Evolutionary conservation across 2,329 filamentous ascomycete genomes (phyloP), one percentile per base, ranked within the genome.

Genomic region (Alternaria dauci): DNA sequence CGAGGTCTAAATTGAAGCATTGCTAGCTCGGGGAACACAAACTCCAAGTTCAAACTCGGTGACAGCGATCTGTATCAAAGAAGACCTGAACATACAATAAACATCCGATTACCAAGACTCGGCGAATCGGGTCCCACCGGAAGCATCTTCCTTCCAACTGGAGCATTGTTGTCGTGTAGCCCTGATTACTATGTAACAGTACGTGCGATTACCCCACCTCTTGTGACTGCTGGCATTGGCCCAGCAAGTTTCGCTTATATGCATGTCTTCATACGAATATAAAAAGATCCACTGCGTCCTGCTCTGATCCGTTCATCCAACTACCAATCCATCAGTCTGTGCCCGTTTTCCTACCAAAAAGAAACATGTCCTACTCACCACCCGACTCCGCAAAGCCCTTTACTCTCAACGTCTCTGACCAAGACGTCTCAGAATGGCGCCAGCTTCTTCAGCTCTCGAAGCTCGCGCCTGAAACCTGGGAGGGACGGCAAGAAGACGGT

Each of bases 401-500:
- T 60, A 76, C 71, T 1, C 73, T 79, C 55, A 56, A 66, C 48
- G 58, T 78, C 39, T 62, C 76, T 7, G 75, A 79, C 36, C 51
- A 76, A 41, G 71, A 72, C 44, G 51, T 77, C 12, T 72, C 72
- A 5, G 75, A 78, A 50, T 77, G 74, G 68, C 72, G 73, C 48
- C 76, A 77, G 52, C 76, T 79, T 36, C 70, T 79, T 52, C 63
- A 71, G 42, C 69, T 78, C 34, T 76, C 74, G 36, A 77, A 71
- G 39, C 66, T 78, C 32, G 69, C 70, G 1, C 76, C 75, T 1
- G 60, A 70, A 12, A 74, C 68, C n/a, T 79, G 58, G 51, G 73
- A 76, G 59, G 69, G 67, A 48, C 57, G 53, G 30, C 67, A 71
- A 62, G 55, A 76, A 50, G 72, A 72, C 47, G 44, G 71, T 30